Base-by-base conservation (phyloP, 768 basidiomycete species). In the Obba rivulosa region DNA sequence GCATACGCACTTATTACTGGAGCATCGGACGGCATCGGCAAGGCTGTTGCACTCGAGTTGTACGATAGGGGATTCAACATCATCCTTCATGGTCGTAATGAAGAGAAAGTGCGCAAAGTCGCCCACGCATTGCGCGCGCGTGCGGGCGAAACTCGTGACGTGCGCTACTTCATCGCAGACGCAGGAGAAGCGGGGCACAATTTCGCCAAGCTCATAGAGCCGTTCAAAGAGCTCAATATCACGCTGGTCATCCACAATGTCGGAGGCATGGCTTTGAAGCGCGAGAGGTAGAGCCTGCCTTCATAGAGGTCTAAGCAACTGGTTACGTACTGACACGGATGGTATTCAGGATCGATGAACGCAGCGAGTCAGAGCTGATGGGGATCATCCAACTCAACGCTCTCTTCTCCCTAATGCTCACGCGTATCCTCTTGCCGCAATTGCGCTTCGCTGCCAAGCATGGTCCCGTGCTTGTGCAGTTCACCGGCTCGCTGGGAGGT, bases 1-100 rank as follows among this genome's bases (percentile, higher is more conserved):
- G 37, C 37, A 20, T 61, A 57, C 41, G 61, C 59, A 1, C 44
- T 62, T 37, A 47, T 62, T 34, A 62, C 61, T 0, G 59, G 59
- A 1, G 59, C 61, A 1, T 52, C 57, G 11, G 61, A 62, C 46
- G 59, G 61, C 13, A 62, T 62, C 3, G 61, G 61, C 25, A 61
- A 59, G 39, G 51, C 50, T 1, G 41, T 53, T 10, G 57, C 59
- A 3, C 49, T 42, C 2, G 57, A 62, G 52, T 55, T 62, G 21
- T 59, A 57, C 48, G 43, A 21, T 11, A 45, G 41, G 11, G 61
- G 61, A 34, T 62, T 62, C 57, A 62, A 58, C 42, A 38, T 62
- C 42, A 54, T 62, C 47, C 40, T 62, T 14, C 59, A 62, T 38
- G 61, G 57, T 8, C 52, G 61, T 8, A 58, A 54, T 42, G 54